Evolutionary conservation across 495 filamentous ascomycete genomes (phyloP).

Genomic region (Sphaerosporella brunnea): DNA sequence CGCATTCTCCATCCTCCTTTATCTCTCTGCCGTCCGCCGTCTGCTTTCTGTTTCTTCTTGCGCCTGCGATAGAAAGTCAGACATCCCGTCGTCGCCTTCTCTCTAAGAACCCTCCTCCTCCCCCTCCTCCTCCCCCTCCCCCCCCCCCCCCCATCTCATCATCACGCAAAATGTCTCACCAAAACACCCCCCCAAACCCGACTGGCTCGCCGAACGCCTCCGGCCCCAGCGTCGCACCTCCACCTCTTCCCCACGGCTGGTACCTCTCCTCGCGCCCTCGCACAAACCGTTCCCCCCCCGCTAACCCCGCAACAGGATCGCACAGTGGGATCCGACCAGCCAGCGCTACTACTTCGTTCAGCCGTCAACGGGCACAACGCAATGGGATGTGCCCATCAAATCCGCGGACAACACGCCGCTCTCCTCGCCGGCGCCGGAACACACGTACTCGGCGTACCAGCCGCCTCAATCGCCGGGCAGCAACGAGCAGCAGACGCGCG

Average conservation of each 20-base stretch:
- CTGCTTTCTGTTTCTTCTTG: no score
- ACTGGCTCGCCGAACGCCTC: conserved; percentile 41
- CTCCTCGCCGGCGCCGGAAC: not conserved
- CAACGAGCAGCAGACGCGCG: not conserved
- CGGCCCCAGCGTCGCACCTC: conserved; percentile 53
- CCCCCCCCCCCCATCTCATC: no score
- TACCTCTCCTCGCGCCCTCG: conserved; percentile 12
- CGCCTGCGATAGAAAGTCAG: no score
- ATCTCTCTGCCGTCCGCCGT: no score
- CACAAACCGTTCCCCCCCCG: not conserved
- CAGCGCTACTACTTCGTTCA: conserved; percentile 71
- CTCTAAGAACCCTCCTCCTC: no score
- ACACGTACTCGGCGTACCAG: not conserved
- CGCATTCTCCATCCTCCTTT: no score
- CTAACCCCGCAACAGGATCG: conserved; percentile 35
- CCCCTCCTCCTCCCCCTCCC: no score
- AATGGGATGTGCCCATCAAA: conserved; percentile 61
- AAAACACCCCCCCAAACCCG: conserved; percentile 24
- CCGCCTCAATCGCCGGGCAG: not conserved
- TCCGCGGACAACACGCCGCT: conserved; percentile 13
- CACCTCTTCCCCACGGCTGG: conserved; percentile 55
- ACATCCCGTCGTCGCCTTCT: no score
- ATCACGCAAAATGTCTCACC: not conserved
- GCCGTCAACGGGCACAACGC: conserved; percentile 51
- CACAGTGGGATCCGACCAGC: conserved; percentile 60